Evolutionary conservation across 192 early-diverging fungal species (phyloP).

Genomic region (Phycomyces nitens): DNA sequence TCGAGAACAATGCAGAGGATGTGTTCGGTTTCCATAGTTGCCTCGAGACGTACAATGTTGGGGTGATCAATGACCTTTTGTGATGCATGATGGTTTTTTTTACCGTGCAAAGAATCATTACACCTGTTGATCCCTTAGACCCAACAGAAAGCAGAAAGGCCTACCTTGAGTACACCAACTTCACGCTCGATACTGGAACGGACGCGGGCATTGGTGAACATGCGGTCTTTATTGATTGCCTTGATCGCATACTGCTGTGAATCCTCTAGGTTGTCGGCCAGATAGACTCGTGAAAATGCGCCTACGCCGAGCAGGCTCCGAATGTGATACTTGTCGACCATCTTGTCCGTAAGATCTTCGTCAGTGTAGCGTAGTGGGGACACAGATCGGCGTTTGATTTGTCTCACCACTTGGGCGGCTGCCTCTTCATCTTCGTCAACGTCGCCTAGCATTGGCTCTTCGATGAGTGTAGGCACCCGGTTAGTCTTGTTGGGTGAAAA

Average conservation of each 20-base stretch:
- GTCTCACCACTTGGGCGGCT: not conserved
- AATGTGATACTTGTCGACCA: conserved; percentile 19
- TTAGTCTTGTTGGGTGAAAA: conserved; percentile 15
- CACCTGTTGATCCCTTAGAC: not conserved
- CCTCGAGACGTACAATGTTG: conserved; percentile 61
- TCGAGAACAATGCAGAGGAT: conserved; percentile 68
- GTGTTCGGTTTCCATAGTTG: conserved; percentile 58
- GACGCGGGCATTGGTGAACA: conserved; percentile 28
- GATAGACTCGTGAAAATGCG: conserved; percentile 37
- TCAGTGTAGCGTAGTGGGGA: not conserved
- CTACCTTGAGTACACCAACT: conserved; percentile 34
- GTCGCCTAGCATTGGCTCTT: conserved; percentile 9
- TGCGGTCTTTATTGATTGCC: conserved; percentile 27
- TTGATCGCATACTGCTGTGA: conserved; percentile 30
- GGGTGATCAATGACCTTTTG: conserved; percentile 57
- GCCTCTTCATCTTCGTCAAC: not conserved
- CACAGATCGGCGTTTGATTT: not conserved
- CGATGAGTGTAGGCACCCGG: conserved; percentile 17
- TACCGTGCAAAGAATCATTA: not conserved
- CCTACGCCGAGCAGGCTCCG: conserved; percentile 25
- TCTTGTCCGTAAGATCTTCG: not conserved
- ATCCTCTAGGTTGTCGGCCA: conserved; percentile 18
- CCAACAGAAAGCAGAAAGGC: not conserved
- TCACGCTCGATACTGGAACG: conserved; percentile 38
- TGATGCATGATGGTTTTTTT: not conserved